phyloP scores from a whole-genome alignment of 2,329 filamentous ascomycete genomes.

The Dactylellina drechsleri region DNA sequence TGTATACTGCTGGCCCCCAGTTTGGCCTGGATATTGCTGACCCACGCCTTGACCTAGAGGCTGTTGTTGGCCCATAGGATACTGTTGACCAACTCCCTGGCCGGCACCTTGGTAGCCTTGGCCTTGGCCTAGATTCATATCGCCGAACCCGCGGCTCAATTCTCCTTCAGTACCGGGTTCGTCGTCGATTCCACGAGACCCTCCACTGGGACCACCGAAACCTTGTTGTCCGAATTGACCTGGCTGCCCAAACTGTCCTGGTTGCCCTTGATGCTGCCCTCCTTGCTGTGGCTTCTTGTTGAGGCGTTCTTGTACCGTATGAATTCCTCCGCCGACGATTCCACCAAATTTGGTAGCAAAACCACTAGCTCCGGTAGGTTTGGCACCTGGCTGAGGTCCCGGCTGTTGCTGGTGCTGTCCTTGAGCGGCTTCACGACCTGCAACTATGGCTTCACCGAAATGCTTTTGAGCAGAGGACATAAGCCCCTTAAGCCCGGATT shows the following conservation, averaged over 20 bases:
- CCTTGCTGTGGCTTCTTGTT: conserved; percentile 24
- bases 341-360: conserved; percentile 47
- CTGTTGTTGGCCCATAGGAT: neutral
- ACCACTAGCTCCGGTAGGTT: conserved; percentile 18
- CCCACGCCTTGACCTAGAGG: neutral
- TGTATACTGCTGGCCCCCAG: too few species aligned
- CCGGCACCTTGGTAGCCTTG: too few species aligned
- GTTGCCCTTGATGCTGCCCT: neutral
- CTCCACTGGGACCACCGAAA: conserved; percentile 11
- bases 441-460: conserved; percentile 41
- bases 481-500: conserved; percentile 33
- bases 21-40: too few species aligned
- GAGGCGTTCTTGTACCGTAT: conserved; percentile 45
- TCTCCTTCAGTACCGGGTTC: conserved; percentile 37
- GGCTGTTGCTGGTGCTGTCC: conserved; percentile 20
- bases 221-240: too few species aligned
- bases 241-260: too few species aligned
- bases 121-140: conserved; percentile 25
- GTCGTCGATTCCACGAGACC: conserved; percentile 34
- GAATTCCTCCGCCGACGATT: conserved; percentile 40
- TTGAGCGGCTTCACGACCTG: conserved; percentile 39
- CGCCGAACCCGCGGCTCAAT: conserved; percentile 44
- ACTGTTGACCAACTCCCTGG: neutral
- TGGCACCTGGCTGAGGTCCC: neutral
- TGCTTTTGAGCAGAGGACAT: conserved; percentile 43